Evolutionary conservation across 345 rosid species (phyloP).

Genomic region (Gossypium rotundifolium): DNA sequence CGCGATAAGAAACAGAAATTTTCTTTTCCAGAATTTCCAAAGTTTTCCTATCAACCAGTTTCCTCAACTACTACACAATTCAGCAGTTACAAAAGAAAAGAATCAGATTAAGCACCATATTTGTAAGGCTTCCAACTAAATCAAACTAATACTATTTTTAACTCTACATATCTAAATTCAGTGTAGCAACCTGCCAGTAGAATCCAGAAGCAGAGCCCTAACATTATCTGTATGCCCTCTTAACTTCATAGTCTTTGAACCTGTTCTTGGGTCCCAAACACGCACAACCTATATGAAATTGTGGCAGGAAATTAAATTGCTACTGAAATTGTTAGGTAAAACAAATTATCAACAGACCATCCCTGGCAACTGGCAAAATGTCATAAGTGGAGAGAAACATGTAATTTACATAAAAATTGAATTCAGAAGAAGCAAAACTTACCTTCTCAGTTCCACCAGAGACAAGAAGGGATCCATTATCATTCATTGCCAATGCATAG

Average conservation of each 20-base stretch:
- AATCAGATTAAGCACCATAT: not conserved
- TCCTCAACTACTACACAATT: not conserved
- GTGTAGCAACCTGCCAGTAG: conserved; percentile 77
- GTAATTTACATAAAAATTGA: not conserved
- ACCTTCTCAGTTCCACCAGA: conserved; percentile 99
- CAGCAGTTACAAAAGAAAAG: not conserved
- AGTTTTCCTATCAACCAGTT: not conserved
- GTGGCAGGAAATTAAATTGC: conserved; percentile 9
- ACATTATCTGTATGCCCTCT: conserved; percentile 95
- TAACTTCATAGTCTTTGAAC: conserved; percentile 91
- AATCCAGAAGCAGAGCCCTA: conserved; percentile 83
- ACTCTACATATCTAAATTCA: not conserved
- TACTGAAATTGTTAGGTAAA: not conserved
- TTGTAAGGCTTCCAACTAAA: not conserved
- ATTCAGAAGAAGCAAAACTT: conserved; percentile 7
- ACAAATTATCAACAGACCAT: not conserved
- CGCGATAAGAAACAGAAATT: not conserved
- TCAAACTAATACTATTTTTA: not conserved
- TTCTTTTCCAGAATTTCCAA: not conserved
- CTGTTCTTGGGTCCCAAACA: conserved; percentile 98
- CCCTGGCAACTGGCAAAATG: not conserved
- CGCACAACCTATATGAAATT: conserved; percentile 71
- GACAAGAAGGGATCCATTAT: conserved; percentile 79
- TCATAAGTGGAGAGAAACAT: not conserved
- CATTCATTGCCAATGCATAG: conserved; percentile 97